phyloP scores from a whole-genome alignment of 2,329 filamentous ascomycete species.

The Fusarium tricinctum region DNA sequence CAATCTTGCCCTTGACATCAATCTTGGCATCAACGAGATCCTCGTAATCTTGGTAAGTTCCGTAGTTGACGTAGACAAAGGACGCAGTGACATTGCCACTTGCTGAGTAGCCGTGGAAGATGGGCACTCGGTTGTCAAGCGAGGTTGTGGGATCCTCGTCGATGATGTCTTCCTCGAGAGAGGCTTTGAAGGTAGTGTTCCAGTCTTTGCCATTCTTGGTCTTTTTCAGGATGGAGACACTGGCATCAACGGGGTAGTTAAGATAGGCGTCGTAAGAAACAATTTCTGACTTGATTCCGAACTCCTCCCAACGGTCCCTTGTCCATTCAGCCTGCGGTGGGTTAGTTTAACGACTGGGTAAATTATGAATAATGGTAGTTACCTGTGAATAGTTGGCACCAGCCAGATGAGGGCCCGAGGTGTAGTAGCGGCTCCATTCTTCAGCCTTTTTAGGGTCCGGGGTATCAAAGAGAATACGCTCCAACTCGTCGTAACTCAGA shows the following conservation, averaged over 20 bases:
- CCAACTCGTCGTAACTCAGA: constrained; percentile 64
- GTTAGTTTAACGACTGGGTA: neutral
- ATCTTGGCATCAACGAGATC: constrained; percentile 83
- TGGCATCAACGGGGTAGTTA: constrained; percentile 81
- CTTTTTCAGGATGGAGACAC: constrained; percentile 73
- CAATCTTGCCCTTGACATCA: constrained; percentile 85
- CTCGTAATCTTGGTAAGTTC: constrained; percentile 87
- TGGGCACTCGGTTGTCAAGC: constrained; percentile 80
- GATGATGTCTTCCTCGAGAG: constrained; percentile 85
- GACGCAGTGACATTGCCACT: constrained; percentile 90
- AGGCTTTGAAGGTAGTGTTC: constrained; percentile 81
- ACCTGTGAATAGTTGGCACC: constrained; percentile 83
- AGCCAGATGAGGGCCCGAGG: constrained; percentile 79
- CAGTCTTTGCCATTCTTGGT: constrained; percentile 58
- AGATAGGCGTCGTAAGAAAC: constrained; percentile 81
- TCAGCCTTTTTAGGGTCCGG: constrained; percentile 69
- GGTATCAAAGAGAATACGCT: constrained; percentile 69
- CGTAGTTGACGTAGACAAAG: constrained; percentile 93
- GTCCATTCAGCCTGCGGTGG: constrained; percentile 76
- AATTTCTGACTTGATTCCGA: constrained; percentile 75
- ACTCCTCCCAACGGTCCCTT: constrained; percentile 77
- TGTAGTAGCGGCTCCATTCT: constrained; percentile 85
- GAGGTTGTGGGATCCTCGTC: constrained; percentile 85
- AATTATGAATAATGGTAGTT: neutral
- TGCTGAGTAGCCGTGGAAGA: constrained; percentile 95